Evolutionary conservation across 148 eudicot species (phyloP).

Genomic region (Dianthus caryophyllus): DNA sequence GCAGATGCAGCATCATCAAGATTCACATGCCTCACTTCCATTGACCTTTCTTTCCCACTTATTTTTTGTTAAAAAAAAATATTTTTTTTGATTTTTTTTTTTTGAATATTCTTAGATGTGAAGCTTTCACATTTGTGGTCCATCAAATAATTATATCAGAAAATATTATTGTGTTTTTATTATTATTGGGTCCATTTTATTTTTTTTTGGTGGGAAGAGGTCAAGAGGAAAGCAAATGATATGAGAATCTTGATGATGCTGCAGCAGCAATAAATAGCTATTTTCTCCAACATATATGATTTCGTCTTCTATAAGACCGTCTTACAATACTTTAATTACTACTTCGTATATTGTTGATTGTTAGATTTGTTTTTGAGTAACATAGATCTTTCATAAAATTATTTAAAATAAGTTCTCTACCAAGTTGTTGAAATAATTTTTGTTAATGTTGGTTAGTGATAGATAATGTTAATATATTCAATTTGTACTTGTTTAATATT

Average conservation of each 20-base stretch:
- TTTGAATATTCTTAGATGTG: not conserved
- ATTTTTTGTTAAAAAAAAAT: not conserved
- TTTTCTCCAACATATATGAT: not conserved
- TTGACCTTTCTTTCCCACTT: conserved; percentile 1
- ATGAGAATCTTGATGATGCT: conserved; percentile 99
- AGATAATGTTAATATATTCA: no score
- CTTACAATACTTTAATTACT: no score
- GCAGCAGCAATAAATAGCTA: conserved; percentile 78
- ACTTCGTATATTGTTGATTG: no score
- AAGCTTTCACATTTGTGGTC: conserved; percentile 5
- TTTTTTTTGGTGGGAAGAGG: conserved; percentile 6
- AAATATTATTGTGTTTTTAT: no score
- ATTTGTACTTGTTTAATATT: no score
- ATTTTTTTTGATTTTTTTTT: conserved; percentile 1
- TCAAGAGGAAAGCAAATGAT: conserved; percentile 18
- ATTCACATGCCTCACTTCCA: conserved; percentile 47
- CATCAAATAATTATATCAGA: not conserved
- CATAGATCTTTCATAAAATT: no score
- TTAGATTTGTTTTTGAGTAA: no score
- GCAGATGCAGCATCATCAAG: conserved; percentile 92
- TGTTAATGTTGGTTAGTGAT: no score
- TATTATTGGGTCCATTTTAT: no score
- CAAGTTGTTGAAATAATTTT: no score
- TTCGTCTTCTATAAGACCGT: not conserved
- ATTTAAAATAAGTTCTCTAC: no score